phyloP scores from a whole-genome alignment of 192 early-diverging fungal genomes.

The Radiomyces spectabilis region DNA sequence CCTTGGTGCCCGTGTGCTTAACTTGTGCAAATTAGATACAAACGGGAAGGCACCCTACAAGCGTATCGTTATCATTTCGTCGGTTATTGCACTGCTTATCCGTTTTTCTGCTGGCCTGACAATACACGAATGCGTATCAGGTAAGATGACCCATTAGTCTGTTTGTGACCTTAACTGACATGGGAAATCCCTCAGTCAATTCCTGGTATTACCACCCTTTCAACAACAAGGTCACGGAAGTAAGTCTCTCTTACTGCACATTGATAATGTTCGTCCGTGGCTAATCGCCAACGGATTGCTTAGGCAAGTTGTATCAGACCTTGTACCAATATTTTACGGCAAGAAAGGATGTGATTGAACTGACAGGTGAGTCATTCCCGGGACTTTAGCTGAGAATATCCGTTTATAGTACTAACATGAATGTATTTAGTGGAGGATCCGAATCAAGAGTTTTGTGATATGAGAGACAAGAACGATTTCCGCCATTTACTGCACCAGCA shows the following conservation, averaged over 20 bases:
- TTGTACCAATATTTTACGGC: constrained; percentile 46
- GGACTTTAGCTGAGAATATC: background rate
- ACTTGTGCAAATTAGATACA: constrained; percentile 33
- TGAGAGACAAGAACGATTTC: constrained; percentile 85
- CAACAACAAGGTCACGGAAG: constrained; percentile 79
- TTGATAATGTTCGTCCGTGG: background rate
- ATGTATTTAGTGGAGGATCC: constrained; percentile 79
- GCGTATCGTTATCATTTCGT: constrained; percentile 58
- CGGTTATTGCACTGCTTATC: constrained; percentile 81
- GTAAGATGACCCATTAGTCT: constrained; percentile 31
- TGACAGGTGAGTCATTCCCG: constrained; percentile 42
- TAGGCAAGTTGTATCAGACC: constrained; percentile 53
- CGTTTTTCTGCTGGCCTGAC: constrained; percentile 81
- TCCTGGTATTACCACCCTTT: constrained; percentile 87
- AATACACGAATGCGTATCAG: constrained; percentile 77
- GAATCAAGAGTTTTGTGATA: constrained; percentile 77
- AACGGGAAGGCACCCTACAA: constrained; percentile 37
- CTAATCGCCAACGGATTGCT: too few species aligned
- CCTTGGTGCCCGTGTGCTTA: background rate
- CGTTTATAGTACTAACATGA: too few species aligned
- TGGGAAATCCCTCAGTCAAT: constrained; percentile 85
- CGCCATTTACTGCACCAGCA: constrained; percentile 44
- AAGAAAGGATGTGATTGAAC: constrained; percentile 42
- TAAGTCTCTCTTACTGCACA: constrained; percentile 16
- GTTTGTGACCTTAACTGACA: background rate